phyloP scores from a whole-genome alignment of 345 rosid genomes.

The Acer yangbiense region DNA sequence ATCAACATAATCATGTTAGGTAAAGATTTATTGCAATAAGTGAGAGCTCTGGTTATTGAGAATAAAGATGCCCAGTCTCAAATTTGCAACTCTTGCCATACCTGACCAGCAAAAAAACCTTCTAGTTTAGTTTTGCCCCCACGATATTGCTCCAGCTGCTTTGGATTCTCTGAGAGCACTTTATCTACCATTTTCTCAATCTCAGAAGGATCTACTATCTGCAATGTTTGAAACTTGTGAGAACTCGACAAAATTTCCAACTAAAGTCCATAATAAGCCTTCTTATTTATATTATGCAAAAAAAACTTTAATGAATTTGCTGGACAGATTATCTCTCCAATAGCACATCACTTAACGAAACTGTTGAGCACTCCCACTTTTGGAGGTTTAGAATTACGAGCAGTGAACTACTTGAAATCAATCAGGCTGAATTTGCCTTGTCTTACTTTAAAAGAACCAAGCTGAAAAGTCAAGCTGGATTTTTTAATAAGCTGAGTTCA shows the following conservation, averaged over 20 bases:
- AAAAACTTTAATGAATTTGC: not conserved
- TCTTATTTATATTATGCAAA: not conserved
- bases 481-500: not conserved
- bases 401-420: conserved; percentile 1
- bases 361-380: not conserved
- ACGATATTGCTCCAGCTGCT: conserved; percentile 85
- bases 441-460: conserved; percentile 1
- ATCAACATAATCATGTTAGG: not conserved
- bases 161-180: conserved; percentile 71
- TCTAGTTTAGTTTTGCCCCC: conserved; percentile 86
- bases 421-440: not conserved
- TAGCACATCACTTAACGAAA: conserved; percentile 5
- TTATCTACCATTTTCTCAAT: conserved; percentile 80
- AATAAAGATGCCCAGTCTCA: not conserved
- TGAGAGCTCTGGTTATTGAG: not conserved
- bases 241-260: not conserved
- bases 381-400: not conserved
- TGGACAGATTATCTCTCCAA: not conserved
- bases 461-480: not conserved
- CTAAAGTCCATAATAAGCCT: not conserved
- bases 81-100: conserved; percentile 23
- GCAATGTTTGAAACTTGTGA: conserved; percentile 30
- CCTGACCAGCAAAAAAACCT: conserved; percentile 95
- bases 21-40: not conserved
- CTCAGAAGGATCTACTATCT: conserved; percentile 80